Evolutionary conservation across 106 monocot species (phyloP), one percentile per base, ranked within the genome.

Genomic region (Iris macrosiphon): DNA sequence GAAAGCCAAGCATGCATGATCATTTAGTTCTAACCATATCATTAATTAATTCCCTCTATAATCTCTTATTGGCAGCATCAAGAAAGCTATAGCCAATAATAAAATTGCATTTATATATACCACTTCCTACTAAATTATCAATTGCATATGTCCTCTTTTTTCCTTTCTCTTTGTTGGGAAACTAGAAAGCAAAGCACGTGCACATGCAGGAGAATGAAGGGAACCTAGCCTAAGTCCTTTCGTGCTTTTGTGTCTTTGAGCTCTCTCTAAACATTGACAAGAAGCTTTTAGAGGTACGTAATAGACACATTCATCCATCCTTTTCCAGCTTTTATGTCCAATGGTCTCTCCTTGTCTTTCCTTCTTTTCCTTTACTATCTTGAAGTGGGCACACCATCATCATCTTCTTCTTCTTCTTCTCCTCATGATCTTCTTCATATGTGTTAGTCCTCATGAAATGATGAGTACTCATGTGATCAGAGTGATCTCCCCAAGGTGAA

Each of bases 401-500:
- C 40, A 31, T 58, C n/a, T 18, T 29, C n/a, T 18, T 28, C 7
- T n/a, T n/a, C n/a, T n/a, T n/a, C n/a, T 3, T 47, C 49, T 27
- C n/a, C n/a, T n/a, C 27, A 29, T 24, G 19, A 24, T 22, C 20
- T 49, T 22, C 4, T 49, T 24, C 25, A 49, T 4, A 3, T 16
- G 4, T 22, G 18, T 12, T 16, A 20, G 51, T 29, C 12, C 30
- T 52, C 51, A 29, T 52, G 24, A 29, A 26, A 26, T 49, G 18
- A 13, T 8, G 28, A n/a, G 5, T 13, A 38, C 24, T 39, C 29
- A 9, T 22, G 15, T 47, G 28, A 23, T 65, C 59, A 76, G 50
- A 55, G 75, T 49, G 73, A 76, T 40, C 69, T 79, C 55, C 83
- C 88, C 58, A 89, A 70, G 30, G 83, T 89, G 69, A 89, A 89